These are phyloP conservation scores for Cytospora piceicola DNA, from an alignment of 2,329 filamentous ascomycete genomes.

Conservation along the genomic window DNA sequence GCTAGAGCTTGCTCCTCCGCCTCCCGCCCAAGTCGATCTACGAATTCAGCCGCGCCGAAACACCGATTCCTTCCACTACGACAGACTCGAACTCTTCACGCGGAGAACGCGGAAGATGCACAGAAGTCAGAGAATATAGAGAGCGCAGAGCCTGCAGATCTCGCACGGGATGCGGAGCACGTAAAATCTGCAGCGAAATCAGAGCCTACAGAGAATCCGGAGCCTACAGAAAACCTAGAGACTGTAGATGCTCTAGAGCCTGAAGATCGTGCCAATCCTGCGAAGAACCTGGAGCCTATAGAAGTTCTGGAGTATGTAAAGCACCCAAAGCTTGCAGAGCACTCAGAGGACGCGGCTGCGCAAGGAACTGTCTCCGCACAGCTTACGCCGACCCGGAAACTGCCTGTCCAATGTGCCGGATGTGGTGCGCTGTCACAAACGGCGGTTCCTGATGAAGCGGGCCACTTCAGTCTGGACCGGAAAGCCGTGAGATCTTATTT, in stretches of 20 bases:
- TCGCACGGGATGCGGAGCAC: neutral
- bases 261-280: no score
- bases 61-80: slow-evolving; percentile 14
- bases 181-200: neutral
- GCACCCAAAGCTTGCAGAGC: neutral
- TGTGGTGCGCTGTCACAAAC: slow-evolving; percentile 69
- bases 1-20: slow-evolving; percentile 16
- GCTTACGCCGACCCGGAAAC: slow-evolving; percentile 30
- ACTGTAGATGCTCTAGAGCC: neutral
- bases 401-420: slow-evolving; percentile 64
- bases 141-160: neutral
- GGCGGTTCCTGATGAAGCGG: slow-evolving; percentile 53
- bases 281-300: neutral
- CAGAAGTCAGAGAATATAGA: neutral
- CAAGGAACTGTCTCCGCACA: neutral
- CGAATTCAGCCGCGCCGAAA: neutral
- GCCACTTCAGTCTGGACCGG: slow-evolving; percentile 59
- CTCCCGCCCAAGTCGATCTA: neutral
- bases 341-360: neutral
- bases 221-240: neutral
- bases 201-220: neutral
- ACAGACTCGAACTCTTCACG: slow-evolving; percentile 15
- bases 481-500: slow-evolving; percentile 57
- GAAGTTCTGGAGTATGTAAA: neutral
- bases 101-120: neutral